phyloP scores from a whole-genome alignment of 441 rosid genomes.

The Adansonia madagascariensis region DNA sequence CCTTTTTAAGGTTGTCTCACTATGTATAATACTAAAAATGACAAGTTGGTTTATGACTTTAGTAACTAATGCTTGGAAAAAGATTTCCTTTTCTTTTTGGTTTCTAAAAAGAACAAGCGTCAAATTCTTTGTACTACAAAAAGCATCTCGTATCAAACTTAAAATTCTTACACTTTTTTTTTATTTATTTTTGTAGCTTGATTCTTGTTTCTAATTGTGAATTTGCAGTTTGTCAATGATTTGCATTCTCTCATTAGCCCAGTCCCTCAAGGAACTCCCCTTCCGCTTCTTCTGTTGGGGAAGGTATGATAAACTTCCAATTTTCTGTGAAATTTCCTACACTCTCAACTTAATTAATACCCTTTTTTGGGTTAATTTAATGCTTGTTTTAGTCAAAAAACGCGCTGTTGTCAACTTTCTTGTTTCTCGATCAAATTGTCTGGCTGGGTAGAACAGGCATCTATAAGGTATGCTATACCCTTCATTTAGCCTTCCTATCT shows the following conservation, averaged over 20 bases:
- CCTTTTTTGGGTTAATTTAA: neutral
- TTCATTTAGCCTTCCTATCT: neutral
- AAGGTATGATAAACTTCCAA: constrained; percentile 53
- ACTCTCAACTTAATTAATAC: constrained; percentile 21
- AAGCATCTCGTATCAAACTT: constrained; percentile 15
- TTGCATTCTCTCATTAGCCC: constrained; percentile 86
- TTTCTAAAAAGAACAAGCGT: constrained; percentile 2
- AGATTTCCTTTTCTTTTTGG: neutral
- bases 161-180: neutral
- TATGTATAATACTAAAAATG: neutral
- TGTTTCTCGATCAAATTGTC: constrained; percentile 95
- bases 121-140: neutral
- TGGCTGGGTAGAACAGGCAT: constrained; percentile 97
- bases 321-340: constrained; percentile 3
- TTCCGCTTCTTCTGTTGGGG: constrained; percentile 82
- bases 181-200: neutral
- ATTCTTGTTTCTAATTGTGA: constrained; percentile 19
- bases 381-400: constrained; percentile 78
- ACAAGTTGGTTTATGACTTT: neutral
- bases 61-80: neutral
- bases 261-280: constrained; percentile 86
- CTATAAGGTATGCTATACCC: constrained; percentile 60
- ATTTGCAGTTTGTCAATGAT: constrained; percentile 90
- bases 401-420: constrained; percentile 80
- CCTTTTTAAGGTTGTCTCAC: constrained; percentile 74